Conservation (phyloP, 768 basidiomycete species). For the Rhodotorula paludigena region DNA sequence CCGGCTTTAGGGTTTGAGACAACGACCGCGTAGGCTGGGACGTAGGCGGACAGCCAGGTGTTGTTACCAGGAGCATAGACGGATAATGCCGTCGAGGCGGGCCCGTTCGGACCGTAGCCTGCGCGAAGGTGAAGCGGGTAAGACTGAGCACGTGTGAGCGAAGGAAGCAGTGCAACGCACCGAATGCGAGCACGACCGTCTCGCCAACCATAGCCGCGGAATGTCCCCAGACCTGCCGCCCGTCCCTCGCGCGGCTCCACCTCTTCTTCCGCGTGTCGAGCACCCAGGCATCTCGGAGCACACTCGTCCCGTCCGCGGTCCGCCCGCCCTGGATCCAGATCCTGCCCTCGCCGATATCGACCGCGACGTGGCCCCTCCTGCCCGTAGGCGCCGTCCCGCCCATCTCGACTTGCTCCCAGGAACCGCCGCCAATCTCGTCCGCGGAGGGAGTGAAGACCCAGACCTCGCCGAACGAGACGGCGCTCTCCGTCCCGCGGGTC, state of each 20-base stretch:
- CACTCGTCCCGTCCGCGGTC: constrained; percentile 2
- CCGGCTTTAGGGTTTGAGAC: constrained; percentile 28
- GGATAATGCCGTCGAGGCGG: constrained; percentile 8
- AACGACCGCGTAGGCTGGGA: constrained; percentile 18
- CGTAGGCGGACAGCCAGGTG: constrained; percentile 26
- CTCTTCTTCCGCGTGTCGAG: constrained; percentile 5
- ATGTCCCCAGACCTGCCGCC: constrained; percentile 14
- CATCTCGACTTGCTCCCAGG: neutral
- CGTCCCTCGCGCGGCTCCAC: constrained; percentile 6
- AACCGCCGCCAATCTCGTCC: neutral
- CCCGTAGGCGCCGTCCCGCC: neutral
- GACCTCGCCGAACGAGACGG: neutral
- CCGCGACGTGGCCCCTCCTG: constrained; percentile 20
- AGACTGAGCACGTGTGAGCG: accelerated
- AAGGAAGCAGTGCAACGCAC: neutral
- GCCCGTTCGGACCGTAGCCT: constrained; percentile 23
- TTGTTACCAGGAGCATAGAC: constrained; percentile 29
- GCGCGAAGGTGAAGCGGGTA: neutral
- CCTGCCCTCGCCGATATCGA: constrained; percentile 13
- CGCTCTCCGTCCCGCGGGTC: neutral
- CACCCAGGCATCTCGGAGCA: constrained; percentile 9
- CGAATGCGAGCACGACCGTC: constrained; percentile 27
- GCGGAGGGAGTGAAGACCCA: constrained; percentile 18
- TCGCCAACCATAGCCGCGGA: constrained; percentile 18
- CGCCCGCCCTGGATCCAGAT: constrained; percentile 34